Conservation (phyloP, 2,329 filamentous ascomycete genomes). For the Pseudogymnoascus sp. region DNA sequence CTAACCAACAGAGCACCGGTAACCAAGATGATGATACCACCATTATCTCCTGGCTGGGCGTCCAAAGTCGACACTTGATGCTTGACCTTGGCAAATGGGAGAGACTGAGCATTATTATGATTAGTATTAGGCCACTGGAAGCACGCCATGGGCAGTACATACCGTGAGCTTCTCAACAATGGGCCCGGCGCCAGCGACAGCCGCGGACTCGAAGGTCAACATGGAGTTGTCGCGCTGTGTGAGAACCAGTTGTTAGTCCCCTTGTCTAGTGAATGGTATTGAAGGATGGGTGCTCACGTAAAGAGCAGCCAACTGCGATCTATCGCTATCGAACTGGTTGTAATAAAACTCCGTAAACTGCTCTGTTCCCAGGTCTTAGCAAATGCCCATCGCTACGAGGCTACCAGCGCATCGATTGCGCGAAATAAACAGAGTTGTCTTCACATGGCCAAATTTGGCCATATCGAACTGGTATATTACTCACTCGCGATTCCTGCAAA, state of each 20-base stretch:
- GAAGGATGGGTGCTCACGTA: constrained; percentile 57
- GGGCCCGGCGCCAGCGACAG: constrained; percentile 49
- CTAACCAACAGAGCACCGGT: constrained; percentile 77
- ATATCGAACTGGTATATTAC: constrained; percentile 16
- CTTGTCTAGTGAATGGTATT: not conserved
- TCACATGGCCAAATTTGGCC: not conserved
- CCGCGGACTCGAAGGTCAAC: constrained; percentile 79
- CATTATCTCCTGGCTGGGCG: constrained; percentile 64
- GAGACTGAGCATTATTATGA: constrained; percentile 39
- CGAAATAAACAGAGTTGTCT: not conserved
- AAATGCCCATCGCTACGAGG: not conserved
- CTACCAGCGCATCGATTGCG: not conserved
- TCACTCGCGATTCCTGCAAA: constrained; percentile 35
- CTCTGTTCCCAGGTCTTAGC: constrained; percentile 40
- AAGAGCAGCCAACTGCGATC: constrained; percentile 55
- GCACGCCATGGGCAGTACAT: constrained; percentile 25
- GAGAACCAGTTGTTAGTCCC: constrained; percentile 10
- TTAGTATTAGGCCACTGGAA: not conserved
- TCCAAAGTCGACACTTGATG: constrained; percentile 73
- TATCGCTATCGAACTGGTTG: constrained; percentile 70
- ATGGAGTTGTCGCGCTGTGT: constrained; percentile 71
- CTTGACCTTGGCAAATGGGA: constrained; percentile 74
- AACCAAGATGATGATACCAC: constrained; percentile 74
- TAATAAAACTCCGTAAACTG: constrained; percentile 91
- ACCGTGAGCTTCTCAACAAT: constrained; percentile 82